Conservation (phyloP, 495 filamentous ascomycete genomes). For the Elasticomyces elasticus region DNA sequence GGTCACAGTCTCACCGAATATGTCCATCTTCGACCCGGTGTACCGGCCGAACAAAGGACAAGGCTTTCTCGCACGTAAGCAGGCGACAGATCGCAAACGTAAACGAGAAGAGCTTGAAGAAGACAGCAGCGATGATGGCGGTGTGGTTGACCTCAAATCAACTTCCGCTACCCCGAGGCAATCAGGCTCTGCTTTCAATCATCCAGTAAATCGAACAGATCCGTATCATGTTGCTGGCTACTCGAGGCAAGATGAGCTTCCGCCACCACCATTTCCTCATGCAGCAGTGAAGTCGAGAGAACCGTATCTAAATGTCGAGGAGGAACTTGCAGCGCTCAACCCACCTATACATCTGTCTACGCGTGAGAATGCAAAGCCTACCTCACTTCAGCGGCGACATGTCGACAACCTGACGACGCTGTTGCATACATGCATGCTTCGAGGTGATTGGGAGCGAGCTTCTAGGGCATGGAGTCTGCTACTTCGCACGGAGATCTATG, state of each 20-base stretch:
- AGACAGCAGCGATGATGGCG: not conserved
- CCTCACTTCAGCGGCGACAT: conserved; percentile 44
- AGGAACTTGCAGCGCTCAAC: conserved; percentile 15
- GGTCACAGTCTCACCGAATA: not conserved
- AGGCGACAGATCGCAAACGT: conserved; percentile 2
- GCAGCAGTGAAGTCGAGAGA: conserved; percentile 3
- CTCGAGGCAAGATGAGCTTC: conserved; percentile 12
- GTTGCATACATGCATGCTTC: conserved; percentile 50
- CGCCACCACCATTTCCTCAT: conserved; percentile 32
- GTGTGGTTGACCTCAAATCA: not conserved
- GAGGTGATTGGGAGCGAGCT: conserved; percentile 53
- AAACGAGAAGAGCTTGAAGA: conserved; percentile 8
- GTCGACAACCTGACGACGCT: conserved; percentile 49
- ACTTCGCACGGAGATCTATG: conserved; percentile 44
- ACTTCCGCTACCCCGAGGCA: not conserved
- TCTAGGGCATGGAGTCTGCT: conserved; percentile 56
- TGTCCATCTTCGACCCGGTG: conserved; percentile 10
- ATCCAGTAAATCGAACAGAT: conserved; percentile 11
- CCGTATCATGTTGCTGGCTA: conserved; percentile 20
- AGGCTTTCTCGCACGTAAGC: not conserved
- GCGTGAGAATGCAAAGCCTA: not conserved
- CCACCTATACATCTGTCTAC: conserved; percentile 20
- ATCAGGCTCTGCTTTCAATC: not conserved
- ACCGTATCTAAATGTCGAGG: not conserved
- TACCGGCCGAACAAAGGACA: conserved; percentile 3